phyloP scores from a whole-genome alignment of 2,329 filamentous ascomycete genomes.

The Truncatella angustata region DNA sequence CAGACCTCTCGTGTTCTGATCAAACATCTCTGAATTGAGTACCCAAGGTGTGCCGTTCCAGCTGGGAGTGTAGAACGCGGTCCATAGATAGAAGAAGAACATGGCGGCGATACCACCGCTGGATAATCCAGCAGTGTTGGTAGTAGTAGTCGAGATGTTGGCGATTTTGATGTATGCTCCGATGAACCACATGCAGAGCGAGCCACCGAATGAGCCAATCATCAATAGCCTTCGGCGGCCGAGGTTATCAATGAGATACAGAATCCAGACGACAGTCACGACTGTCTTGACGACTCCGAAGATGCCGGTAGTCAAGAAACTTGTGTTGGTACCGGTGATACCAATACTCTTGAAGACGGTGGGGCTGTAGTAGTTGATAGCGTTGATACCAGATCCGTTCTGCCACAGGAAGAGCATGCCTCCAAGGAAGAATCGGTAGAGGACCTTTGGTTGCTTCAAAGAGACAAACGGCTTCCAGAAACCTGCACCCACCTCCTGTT shows the following conservation, averaged over 20 bases:
- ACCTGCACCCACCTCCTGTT: conserved; percentile 61
- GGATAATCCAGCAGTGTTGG: conserved; percentile 25
- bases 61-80: conserved; percentile 67
- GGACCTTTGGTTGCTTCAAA: conserved; percentile 54
- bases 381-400: conserved; percentile 72
- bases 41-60: conserved; percentile 79
- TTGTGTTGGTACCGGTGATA: conserved; percentile 53
- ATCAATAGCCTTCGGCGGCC: conserved; percentile 61
- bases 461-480: conserved; percentile 73
- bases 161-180: conserved; percentile 58
- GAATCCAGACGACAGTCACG: conserved; percentile 59
- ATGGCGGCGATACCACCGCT: conserved; percentile 56
- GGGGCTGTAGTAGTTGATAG: conserved; percentile 63
- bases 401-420: conserved; percentile 76
- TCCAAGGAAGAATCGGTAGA: conserved; percentile 72
- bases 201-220: conserved; percentile 57
- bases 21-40: conserved; percentile 73
- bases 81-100: conserved; percentile 75
- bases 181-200: conserved; percentile 63
- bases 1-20: conserved; percentile 63
- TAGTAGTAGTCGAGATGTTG: conserved; percentile 27
- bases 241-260: conserved; percentile 60
- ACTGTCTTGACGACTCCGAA: conserved; percentile 65
- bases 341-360: conserved; percentile 65
- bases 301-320: conserved; percentile 62